Base-by-base conservation (phyloP, 2,329 filamentous ascomycete genomes). In the Ascochyta koolunga region DNA sequence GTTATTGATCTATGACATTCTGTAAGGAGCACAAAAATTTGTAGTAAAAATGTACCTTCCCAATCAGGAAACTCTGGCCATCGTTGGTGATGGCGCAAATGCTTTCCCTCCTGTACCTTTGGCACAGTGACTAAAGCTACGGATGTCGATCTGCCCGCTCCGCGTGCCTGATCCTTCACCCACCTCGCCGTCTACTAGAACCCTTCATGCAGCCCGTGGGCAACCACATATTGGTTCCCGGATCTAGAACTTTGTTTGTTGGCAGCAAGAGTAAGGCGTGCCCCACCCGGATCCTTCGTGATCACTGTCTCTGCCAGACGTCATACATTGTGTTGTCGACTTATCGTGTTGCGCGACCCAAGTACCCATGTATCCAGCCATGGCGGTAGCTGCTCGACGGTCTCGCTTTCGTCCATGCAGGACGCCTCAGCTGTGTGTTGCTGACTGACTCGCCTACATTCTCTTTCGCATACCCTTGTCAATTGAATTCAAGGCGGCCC, bases 251-350 rank as follows among this genome's bases (percentile, higher is more conserved):
- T 35, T 3, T 31, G 15, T 36, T 49, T 36, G 33, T 35, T 35
- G 40, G 19, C 22, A 24, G 36, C 13, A 15, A 27, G 13, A 49
- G 39, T 25, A 50, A 38, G 31, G 24, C 22, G 45, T 40, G 49
- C 51, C 44, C 51, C 51, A 54, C 40, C 15, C 27, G 3, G 18
- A 45, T 44, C 51, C 45, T 48, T 49, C 44, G 27, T 35, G 33
- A 13, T 31, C 41, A 8, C 31, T 18, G 8, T 31, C 8, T 35
- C 15, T 41, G 18, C 21, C 21, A 35, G 29, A 54, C 45, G 45
- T 54, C 51, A 54, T 45, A n/a, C 18, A 44, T 39, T 37, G n/a
- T 22, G 24, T 43, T 48, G 18, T 25, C 33, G 40, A 42, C 2
- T 39, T 18, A 6, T 42, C 21, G 6, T 10, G 18, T 27, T 39